Evolutionary conservation across 2,329 filamentous ascomycete species (phyloP).

Genomic region (Apiospora malaysiana): DNA sequence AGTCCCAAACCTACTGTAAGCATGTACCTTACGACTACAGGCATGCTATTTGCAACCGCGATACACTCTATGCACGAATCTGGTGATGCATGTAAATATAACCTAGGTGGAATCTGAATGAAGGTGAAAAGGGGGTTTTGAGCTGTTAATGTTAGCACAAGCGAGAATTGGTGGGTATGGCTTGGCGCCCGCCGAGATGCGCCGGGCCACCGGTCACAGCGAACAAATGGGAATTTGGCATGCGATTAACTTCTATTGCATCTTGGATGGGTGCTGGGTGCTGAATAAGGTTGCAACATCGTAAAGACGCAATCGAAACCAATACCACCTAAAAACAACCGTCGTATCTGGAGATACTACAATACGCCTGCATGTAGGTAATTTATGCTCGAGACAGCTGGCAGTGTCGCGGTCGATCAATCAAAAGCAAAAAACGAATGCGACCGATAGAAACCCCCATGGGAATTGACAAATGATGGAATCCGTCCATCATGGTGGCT

Average conservation of each 20-base stretch:
- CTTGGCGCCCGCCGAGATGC: slow-evolving; percentile 12
- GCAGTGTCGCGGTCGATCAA: slow-evolving; percentile 5
- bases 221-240: neutral
- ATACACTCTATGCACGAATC: neutral
- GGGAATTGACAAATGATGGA: neutral
- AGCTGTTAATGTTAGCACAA: neutral
- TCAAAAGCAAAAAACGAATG: neutral
- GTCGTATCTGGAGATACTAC: neutral
- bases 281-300: neutral
- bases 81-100: neutral
- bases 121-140: neutral
- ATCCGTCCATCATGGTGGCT: neutral
- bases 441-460: neutral
- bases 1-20: neutral
- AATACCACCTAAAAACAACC: neutral
- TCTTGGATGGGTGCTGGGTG: slow-evolving; percentile 1
- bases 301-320: neutral
- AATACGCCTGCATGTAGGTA: no score
- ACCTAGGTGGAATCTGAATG: neutral
- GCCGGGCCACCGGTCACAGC: neutral
- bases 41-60: neutral
- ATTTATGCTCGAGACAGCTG: neutral
- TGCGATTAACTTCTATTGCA: neutral
- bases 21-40: neutral
- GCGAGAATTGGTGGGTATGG: slow-evolving; percentile 4